A percentile compares a stretch with the other conserved stretches of the same genome.
These are phyloP conservation scores for Fragilariopsis cylindrus DNA, from an alignment of 108 stramenopile genomes.

Conservation along the genomic window DNA sequence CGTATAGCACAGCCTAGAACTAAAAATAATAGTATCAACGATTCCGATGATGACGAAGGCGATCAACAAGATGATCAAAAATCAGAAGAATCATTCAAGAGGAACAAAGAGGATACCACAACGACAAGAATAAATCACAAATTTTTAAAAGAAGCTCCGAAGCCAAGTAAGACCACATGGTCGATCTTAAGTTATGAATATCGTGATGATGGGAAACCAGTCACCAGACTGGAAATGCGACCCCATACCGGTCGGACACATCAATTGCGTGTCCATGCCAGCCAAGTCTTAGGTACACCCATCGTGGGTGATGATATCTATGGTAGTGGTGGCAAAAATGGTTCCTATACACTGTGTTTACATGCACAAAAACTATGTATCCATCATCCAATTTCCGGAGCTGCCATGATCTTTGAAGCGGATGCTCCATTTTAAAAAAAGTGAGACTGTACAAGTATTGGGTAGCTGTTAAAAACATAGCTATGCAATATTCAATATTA, in stretches of 20 bases:
- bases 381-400: constrained; percentile 61
- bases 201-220: constrained; percentile 31
- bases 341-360: constrained; percentile 46
- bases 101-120: neutral
- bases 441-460: neutral
- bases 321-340: constrained; percentile 31
- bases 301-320: constrained; percentile 86
- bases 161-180: constrained; percentile 57
- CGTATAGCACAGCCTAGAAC: constrained; percentile 43
- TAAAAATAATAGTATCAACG: neutral
- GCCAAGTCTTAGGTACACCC: constrained; percentile 69
- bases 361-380: constrained; percentile 64
- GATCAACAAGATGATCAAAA: constrained; percentile 2
- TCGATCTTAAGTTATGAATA: constrained; percentile 45
- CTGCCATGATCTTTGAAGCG: constrained; percentile 63
- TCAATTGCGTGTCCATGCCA: constrained; percentile 82
- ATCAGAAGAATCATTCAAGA: too few species aligned
- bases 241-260: constrained; percentile 79
- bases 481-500: too few species aligned
- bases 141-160: constrained; percentile 56
- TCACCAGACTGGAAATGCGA: constrained; percentile 53
- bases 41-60: constrained; percentile 25
- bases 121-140: constrained; percentile 34
- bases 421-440: constrained; percentile 59
- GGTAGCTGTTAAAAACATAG: too few species aligned